These are phyloP conservation scores for Xerocomus spinulosus DNA, from an alignment of 768 basidiomycete species.

Conservation along the genomic window DNA sequence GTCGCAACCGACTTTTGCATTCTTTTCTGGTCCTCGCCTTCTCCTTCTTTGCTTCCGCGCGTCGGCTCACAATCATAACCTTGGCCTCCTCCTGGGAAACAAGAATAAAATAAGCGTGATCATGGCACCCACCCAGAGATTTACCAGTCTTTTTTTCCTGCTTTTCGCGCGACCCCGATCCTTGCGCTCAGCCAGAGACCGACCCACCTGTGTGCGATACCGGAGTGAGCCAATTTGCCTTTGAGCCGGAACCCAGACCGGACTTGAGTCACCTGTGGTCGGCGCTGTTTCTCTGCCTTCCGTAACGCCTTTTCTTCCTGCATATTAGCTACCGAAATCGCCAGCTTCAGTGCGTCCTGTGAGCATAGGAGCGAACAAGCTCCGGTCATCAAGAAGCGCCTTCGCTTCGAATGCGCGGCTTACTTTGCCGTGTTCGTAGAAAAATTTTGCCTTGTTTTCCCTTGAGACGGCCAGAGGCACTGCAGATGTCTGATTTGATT, in stretches of 20 bases:
- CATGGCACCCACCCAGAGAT: conserved; percentile 14
- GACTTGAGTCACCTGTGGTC: conserved; percentile 33
- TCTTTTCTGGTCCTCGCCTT: conserved; percentile 34
- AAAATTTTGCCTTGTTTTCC: conserved; percentile 26
- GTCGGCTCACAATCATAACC: conserved; percentile 34
- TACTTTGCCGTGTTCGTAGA: conserved; percentile 33
- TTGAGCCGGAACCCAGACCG: conserved; percentile 10
- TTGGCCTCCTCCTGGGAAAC: conserved; percentile 40
- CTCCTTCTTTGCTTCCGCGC: conserved; percentile 36
- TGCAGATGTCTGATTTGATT: conserved; percentile 23
- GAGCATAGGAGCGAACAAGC: conserved; percentile 13
- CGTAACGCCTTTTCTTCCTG: conserved; percentile 43
- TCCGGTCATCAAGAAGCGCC: conserved; percentile 18
- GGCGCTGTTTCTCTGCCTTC: conserved; percentile 39
- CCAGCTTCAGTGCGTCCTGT: conserved; percentile 46
- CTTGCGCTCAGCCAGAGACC: conserved; percentile 26
- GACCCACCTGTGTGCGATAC: conserved; percentile 21
- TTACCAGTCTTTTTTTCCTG: conserved; percentile 39
- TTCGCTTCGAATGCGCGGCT: conserved; percentile 14
- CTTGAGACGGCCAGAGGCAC: conserved; percentile 21
- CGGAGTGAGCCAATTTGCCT: conserved; percentile 19
- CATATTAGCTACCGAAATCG: conserved; percentile 40
- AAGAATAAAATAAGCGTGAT: conserved; percentile 9
- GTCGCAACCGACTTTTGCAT: conserved; percentile 11
- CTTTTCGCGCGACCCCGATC: conserved; percentile 24